Evolutionary conservation across 2,329 filamentous ascomycete species (phyloP).

Genomic region (Fusarium nanum): DNA sequence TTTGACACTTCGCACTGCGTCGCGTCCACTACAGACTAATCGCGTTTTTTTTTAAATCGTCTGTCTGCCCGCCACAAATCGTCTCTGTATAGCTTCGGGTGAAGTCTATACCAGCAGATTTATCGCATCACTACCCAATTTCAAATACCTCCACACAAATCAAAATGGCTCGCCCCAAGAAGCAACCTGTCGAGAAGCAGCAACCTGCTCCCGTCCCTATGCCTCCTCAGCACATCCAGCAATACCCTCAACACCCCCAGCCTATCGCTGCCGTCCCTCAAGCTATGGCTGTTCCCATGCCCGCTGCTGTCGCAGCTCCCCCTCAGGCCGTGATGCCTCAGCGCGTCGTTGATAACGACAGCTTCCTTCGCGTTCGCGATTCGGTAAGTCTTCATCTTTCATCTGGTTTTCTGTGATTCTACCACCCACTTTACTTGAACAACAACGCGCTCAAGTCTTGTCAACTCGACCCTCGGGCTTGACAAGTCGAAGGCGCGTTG

Average conservation of each 20-base stretch:
- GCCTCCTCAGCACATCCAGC: conserved; percentile 39
- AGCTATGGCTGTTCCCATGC: conserved; percentile 54
- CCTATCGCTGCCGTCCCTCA: conserved; percentile 51
- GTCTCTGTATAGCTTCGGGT: conserved; percentile 13
- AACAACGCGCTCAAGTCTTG: not conserved
- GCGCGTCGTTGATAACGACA: conserved; percentile 72
- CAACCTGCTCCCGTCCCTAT: conserved; percentile 52
- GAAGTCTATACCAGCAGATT: conserved; percentile 7
- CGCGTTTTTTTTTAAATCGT: conserved; percentile 22
- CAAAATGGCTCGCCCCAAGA: conserved; percentile 60
- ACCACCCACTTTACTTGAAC: not conserved
- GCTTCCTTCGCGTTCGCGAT: conserved; percentile 84
- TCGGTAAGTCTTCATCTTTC: conserved; percentile 69
- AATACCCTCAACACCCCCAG: conserved; percentile 38
- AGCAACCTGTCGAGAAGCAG: conserved; percentile 52
- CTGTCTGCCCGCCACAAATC: conserved; percentile 7
- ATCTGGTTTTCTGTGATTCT: conserved; percentile 4
- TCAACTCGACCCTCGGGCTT: not conserved
- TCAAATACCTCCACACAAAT: conserved; percentile 4
- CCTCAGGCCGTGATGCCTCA: conserved; percentile 42
- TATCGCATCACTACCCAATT: not conserved
- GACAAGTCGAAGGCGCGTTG: conserved; percentile 25
- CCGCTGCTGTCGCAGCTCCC: conserved; percentile 33
- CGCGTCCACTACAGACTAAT: conserved; percentile 32
- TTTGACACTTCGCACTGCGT: conserved; percentile 42